These are phyloP conservation scores for Phaeotremella skinneri DNA, from an alignment of 768 basidiomycete species.

Conservation along the genomic window DNA sequence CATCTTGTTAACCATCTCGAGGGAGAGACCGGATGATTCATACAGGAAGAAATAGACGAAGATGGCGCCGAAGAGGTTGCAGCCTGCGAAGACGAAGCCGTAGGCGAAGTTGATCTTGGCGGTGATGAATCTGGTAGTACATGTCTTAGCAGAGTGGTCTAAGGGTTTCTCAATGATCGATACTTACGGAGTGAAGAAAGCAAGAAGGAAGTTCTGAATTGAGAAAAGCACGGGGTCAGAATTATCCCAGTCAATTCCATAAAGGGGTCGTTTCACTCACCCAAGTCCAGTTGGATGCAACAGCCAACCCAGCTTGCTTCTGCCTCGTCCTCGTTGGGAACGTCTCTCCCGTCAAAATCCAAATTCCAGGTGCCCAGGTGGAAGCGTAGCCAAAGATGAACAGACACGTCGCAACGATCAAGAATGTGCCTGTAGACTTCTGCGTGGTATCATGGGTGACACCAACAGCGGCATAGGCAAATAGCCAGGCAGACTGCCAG, in stretches of 20 bases:
- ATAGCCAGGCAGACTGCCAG: conserved; percentile 70
- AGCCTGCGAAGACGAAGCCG: conserved; percentile 70
- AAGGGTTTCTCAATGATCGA: neutral
- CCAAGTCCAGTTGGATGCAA: conserved; percentile 65
- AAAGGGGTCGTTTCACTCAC: conserved; percentile 18
- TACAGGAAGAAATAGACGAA: conserved; percentile 74
- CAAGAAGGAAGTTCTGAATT: conserved; percentile 58
- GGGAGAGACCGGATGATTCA: conserved; percentile 65
- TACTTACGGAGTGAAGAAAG: conserved; percentile 66
- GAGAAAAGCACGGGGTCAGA: neutral
- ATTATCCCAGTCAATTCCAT: neutral
- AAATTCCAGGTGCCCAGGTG: conserved; percentile 52
- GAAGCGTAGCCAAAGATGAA: conserved; percentile 71
- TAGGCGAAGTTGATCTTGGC: conserved; percentile 61
- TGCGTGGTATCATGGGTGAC: conserved; percentile 59
- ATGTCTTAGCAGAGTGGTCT: neutral
- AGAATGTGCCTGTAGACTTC: conserved; percentile 59
- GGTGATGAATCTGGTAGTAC: conserved; percentile 58
- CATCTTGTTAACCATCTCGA: conserved; percentile 65
- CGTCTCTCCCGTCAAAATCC: conserved; percentile 70
- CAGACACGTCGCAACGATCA: conserved; percentile 67
- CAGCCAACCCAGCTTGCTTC: conserved; percentile 68
- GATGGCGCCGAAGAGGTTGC: conserved; percentile 41
- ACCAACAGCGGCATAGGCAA: conserved; percentile 70
- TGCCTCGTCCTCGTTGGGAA: conserved; percentile 70